Evolutionary conservation across 441 rosid genomes (phyloP).

Genomic region (Aleurites moluccanus): DNA sequence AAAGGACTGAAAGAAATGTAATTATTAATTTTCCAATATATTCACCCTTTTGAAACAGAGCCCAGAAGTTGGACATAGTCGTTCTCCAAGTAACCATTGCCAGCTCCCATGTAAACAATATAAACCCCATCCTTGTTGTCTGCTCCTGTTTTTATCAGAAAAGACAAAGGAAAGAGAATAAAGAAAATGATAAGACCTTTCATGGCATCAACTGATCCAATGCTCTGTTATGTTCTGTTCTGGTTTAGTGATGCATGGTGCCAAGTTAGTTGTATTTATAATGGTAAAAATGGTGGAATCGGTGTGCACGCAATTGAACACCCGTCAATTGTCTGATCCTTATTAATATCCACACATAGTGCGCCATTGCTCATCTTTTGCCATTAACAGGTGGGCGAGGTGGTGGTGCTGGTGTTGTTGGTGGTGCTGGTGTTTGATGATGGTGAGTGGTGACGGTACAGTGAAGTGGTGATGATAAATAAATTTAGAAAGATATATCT

Average conservation of each 20-base stretch:
- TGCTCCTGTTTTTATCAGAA: neutral
- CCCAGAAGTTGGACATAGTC: constrained; percentile 47
- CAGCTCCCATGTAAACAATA: constrained; percentile 78
- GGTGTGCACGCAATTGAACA: neutral
- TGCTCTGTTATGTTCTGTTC: neutral
- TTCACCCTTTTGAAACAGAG: constrained; percentile 48
- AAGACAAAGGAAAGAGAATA: neutral
- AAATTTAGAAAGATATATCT: constrained; percentile 10
- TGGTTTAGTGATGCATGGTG: neutral
- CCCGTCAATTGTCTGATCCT: neutral
- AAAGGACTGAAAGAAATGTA: neutral
- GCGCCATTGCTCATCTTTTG: constrained; percentile 27
- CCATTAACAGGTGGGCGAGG: constrained; percentile 13
- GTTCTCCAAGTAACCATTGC: constrained; percentile 34
- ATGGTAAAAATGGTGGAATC: constrained; percentile 6
- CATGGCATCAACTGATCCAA: constrained; percentile 17
- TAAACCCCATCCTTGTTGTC: constrained; percentile 40
- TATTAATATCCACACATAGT: constrained; percentile 30
- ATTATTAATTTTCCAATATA: neutral
- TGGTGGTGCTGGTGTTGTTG: neutral
- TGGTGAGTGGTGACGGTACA: neutral
- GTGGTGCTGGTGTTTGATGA: neutral
- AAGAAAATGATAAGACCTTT: neutral
- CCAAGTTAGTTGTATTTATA: neutral
- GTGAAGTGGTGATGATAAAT: constrained; percentile 18